These are phyloP conservation scores for Teratosphaeriaceae sp. DNA, from an alignment of 2,329 filamentous ascomycete species.

Conservation along the genomic window DNA sequence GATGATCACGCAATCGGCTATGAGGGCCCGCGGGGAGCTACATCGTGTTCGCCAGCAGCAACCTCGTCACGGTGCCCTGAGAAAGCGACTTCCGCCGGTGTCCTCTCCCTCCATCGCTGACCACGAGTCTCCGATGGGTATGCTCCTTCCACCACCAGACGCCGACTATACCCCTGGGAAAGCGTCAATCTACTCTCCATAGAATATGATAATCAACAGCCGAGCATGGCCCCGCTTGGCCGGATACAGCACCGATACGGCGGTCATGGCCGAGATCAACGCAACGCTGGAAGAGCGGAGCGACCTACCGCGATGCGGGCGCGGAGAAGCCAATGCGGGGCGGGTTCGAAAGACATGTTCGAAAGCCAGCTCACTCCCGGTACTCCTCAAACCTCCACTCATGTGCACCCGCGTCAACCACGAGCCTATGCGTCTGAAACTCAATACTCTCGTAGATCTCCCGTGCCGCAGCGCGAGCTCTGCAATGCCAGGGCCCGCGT, in stretches of 20 bases:
- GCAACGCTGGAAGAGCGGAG: neutral
- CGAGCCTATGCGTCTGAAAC: constrained; percentile 43
- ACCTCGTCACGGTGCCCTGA: constrained; percentile 5
- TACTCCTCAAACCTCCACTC: constrained; percentile 44
- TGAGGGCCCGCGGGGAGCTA: too few species aligned
- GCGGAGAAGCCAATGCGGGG: too few species aligned
- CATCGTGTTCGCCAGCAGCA: constrained; percentile 29
- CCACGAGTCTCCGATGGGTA: neutral
- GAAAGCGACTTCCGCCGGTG: neutral
- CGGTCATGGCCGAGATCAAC: constrained; percentile 1
- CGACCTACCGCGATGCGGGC: neutral
- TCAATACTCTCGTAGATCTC: constrained; percentile 38
- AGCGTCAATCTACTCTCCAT: constrained; percentile 62
- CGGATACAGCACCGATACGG: constrained; percentile 3
- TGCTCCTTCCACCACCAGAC: constrained; percentile 42
- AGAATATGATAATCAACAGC: constrained; percentile 4
- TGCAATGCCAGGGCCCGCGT: constrained; percentile 49
- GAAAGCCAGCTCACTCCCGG: neutral
- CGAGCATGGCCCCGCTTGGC: constrained; percentile 6
- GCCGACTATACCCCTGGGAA: constrained; percentile 49
- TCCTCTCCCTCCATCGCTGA: constrained; percentile 28
- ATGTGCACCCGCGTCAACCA: constrained; percentile 57
- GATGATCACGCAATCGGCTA: constrained; percentile 51
- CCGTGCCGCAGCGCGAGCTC: constrained; percentile 44
- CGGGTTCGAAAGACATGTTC: too few species aligned